Evolutionary conservation across 2,329 filamentous ascomycete genomes (phyloP).

Genomic region (Apiospora rasikravindrae): DNA sequence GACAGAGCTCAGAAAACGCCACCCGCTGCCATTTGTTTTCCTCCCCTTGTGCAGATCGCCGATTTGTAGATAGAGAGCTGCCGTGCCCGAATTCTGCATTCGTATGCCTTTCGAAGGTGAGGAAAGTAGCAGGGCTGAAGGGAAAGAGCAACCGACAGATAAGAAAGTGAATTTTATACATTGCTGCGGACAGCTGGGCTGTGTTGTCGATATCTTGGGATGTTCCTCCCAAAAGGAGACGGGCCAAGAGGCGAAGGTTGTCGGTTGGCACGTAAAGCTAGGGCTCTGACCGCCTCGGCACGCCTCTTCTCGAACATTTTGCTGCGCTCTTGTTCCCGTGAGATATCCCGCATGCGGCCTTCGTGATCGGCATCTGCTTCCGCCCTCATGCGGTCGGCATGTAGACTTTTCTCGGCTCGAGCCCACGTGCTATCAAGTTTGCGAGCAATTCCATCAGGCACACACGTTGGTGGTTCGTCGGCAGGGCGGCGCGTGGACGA

Average conservation of each 20-base stretch:
- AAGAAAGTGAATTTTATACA: neutral
- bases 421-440: slow-evolving; percentile 56
- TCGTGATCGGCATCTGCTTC: slow-evolving; percentile 52
- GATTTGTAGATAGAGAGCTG: neutral
- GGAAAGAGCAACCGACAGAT: neutral
- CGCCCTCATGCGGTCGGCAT: slow-evolving; percentile 46
- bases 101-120: neutral
- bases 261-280: slow-evolving; percentile 35
- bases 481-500: slow-evolving; percentile 50
- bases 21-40: neutral
- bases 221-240: slow-evolving; percentile 17
- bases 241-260: slow-evolving; percentile 21
- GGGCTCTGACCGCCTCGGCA: slow-evolving; percentile 49
- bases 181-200: slow-evolving; percentile 18
- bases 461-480: slow-evolving; percentile 44
- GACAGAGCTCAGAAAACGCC: slow-evolving; percentile 7
- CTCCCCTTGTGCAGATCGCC: neutral
- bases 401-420: slow-evolving; percentile 50
- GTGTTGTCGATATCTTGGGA: slow-evolving; percentile 20
- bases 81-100: neutral
- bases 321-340: slow-evolving; percentile 55
- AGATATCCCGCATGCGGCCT: slow-evolving; percentile 47
- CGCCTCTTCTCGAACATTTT: slow-evolving; percentile 55
- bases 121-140: neutral
- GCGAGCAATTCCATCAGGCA: slow-evolving; percentile 45